phyloP scores from a whole-genome alignment of 2,329 filamentous ascomycete species.

The Sporothrix luriei region DNA sequence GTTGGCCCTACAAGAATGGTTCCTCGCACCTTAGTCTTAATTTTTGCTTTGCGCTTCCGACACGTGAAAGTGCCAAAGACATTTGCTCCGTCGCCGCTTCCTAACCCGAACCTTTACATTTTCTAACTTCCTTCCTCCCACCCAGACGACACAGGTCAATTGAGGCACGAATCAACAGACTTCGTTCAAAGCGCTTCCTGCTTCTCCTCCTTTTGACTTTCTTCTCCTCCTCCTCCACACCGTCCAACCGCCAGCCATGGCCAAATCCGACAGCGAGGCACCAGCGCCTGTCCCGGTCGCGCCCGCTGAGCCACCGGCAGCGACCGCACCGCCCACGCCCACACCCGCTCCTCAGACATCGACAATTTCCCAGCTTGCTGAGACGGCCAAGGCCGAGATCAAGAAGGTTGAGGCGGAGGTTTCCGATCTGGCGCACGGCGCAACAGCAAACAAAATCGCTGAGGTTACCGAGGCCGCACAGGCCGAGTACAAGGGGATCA shows the following conservation, averaged over 20 bases:
- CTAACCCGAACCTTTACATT: not conserved
- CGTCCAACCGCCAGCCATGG: not conserved
- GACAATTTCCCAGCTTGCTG: not conserved
- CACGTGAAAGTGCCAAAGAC: conserved; percentile 30
- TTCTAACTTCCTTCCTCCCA: not conserved
- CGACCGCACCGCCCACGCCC: conserved; percentile 43
- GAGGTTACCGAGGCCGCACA: no score
- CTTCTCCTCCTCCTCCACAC: not conserved
- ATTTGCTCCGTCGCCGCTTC: not conserved
- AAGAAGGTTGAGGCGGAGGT: no score
- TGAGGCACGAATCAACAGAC: not conserved
- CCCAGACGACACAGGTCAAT: conserved; percentile 9
- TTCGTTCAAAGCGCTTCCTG: not conserved
- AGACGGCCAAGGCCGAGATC: no score
- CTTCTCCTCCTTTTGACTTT: not conserved
- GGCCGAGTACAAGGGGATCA: conserved; percentile 38
- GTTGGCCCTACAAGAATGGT: not conserved
- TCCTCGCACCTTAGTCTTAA: conserved; percentile 6
- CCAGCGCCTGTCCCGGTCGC: conserved; percentile 37
- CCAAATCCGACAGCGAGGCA: conserved; percentile 28
- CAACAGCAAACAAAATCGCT: not conserved
- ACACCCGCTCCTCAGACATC: conserved; percentile 46
- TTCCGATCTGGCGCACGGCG: no score
- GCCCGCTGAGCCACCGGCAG: conserved; percentile 43
- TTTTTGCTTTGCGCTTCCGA: conserved; percentile 3